These are phyloP conservation scores for Fraxinus greggii DNA, from an alignment of 305 asterid species.

Conservation along the genomic window DNA sequence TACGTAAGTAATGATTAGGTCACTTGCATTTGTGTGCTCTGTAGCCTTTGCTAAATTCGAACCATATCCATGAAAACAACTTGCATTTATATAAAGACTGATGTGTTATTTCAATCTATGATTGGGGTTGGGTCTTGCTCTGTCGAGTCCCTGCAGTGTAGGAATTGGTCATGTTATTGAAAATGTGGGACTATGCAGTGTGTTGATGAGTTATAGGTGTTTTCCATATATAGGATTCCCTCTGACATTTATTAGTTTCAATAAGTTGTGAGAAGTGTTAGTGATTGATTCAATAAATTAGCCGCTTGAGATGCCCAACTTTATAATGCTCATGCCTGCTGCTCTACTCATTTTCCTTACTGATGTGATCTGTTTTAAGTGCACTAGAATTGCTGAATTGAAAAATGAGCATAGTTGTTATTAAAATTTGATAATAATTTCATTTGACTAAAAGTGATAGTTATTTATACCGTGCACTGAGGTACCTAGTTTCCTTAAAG, in stretches of 20 bases:
- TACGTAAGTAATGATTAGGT: too few relatives aligned
- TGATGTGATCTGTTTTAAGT: not conserved
- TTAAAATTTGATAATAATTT: not conserved
- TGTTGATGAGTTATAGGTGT: not conserved
- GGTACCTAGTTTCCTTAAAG: not conserved
- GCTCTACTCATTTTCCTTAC: not conserved
- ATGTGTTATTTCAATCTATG: not conserved
- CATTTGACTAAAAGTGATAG: not conserved
- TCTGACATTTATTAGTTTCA: not conserved
- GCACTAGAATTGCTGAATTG: not conserved
- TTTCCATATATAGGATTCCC: not conserved
- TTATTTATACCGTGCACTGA: not conserved
- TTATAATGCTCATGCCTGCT: not conserved
- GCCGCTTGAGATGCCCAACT: not conserved
- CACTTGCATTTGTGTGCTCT: not conserved
- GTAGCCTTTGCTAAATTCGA: not conserved
- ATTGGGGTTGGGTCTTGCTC: not conserved
- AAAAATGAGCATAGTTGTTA: not conserved
- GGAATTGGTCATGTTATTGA: not conserved
- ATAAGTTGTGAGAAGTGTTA: not conserved
- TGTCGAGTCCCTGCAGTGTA: not conserved
- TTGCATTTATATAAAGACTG: not conserved
- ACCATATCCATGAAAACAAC: not conserved
- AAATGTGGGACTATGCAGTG: not conserved
- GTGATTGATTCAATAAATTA: not conserved